These are phyloP conservation scores for Skeletonema tropicum DNA, from an alignment of 108 stramenopile species.

Conservation along the genomic window DNA sequence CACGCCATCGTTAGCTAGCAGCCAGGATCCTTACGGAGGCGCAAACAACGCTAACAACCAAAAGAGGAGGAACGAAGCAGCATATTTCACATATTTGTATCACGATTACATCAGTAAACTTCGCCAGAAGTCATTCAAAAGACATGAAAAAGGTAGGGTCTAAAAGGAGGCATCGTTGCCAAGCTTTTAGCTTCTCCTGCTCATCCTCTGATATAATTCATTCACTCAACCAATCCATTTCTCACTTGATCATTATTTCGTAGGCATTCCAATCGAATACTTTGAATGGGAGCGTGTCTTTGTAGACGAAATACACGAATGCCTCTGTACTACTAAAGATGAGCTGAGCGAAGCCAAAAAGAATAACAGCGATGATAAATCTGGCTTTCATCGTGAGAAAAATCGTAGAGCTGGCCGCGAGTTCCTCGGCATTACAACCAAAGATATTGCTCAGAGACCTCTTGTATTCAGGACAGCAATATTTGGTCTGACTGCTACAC, in stretches of 20 bases:
- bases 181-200: too few relatives aligned
- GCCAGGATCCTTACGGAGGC: constrained; percentile 62
- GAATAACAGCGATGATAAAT: constrained; percentile 26
- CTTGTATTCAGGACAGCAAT: constrained; percentile 52
- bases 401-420: constrained; percentile 63
- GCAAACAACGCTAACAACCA: constrained; percentile 55
- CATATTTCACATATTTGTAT: constrained; percentile 67
- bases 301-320: constrained; percentile 81
- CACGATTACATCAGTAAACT: constrained; percentile 56
- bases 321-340: constrained; percentile 55
- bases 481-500: constrained; percentile 80
- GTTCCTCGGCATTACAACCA: constrained; percentile 69
- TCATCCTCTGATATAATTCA: too few relatives aligned
- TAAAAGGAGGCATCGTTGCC: too few relatives aligned
- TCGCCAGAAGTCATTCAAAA: constrained; percentile 56
- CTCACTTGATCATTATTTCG: too few relatives aligned
- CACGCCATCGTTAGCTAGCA: constrained; percentile 14
- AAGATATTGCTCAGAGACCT: constrained; percentile 59
- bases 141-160: constrained; percentile 46
- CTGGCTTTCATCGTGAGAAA: constrained; percentile 49
- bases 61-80: constrained; percentile 56
- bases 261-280: constrained; percentile 68
- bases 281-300: constrained; percentile 78
- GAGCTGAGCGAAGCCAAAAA: constrained; percentile 50
- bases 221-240: too few relatives aligned